These are phyloP conservation scores for Filosporella fistucella DNA, from an alignment of 495 filamentous ascomycete genomes.

Conservation along the genomic window DNA sequence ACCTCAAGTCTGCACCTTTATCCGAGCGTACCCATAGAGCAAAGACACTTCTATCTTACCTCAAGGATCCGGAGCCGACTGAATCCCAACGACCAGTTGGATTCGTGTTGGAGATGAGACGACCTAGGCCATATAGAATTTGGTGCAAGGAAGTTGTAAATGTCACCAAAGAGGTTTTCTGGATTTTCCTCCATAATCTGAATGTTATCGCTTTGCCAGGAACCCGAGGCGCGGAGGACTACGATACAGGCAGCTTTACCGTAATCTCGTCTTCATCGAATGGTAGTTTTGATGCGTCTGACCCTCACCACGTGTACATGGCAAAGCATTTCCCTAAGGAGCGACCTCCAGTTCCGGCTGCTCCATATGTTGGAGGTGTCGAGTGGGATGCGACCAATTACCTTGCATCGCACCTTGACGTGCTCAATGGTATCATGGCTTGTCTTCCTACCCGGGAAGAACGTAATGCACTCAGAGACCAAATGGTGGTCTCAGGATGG, in stretches of 20 bases:
- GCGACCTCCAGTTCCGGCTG: conserved; percentile 85
- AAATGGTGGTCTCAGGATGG: conserved; percentile 81
- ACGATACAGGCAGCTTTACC: conserved; percentile 15
- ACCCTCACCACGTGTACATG: conserved; percentile 42
- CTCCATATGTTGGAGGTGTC: conserved; percentile 94
- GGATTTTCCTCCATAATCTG: conserved; percentile 94
- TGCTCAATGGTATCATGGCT: conserved; percentile 88
- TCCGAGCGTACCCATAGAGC: conserved; percentile 58
- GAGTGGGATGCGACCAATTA: conserved; percentile 99
- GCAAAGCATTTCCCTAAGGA: conserved; percentile 79
- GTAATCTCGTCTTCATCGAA: conserved; percentile 1
- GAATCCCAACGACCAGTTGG: conserved; percentile 70
- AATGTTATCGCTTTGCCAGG: conserved; percentile 71
- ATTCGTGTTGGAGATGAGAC: conserved; percentile 87
- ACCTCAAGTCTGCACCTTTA: conserved; percentile 57
- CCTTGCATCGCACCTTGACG: conserved; percentile 84
- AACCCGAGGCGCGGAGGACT: conserved; percentile 8
- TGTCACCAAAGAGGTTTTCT: conserved; percentile 97
- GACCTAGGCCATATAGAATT: conserved; percentile 80
- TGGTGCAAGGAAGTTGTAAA: conserved; percentile 91
- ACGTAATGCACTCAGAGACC: conserved; percentile 72
- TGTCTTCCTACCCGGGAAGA: conserved; percentile 66
- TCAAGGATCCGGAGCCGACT: conserved; percentile 74
- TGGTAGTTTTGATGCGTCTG: conserved; percentile 8
- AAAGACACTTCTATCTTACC: conserved; percentile 64